Conservation (phyloP, 371 early-diverging fungal genomes). For the Apophysomyces variabilis region DNA sequence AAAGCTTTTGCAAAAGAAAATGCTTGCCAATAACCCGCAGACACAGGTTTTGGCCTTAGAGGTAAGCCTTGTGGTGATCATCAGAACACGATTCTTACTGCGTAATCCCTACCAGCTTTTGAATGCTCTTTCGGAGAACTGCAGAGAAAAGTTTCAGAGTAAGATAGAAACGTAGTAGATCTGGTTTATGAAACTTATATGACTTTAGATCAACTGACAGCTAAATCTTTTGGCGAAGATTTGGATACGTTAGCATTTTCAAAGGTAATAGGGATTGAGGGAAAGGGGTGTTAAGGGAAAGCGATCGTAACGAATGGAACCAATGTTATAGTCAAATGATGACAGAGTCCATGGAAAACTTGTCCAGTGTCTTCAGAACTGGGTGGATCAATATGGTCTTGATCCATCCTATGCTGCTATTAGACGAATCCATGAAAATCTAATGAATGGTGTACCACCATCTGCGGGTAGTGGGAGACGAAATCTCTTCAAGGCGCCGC, state of each 20-base stretch:
- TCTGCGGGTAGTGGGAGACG: conserved; percentile 11
- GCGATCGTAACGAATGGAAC: conserved; percentile 1
- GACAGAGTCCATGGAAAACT: conserved; percentile 44
- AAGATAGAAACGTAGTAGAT: background rate
- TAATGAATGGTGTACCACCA: conserved; percentile 28
- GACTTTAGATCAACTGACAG: conserved; percentile 33
- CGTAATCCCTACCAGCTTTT: conserved; percentile 30
- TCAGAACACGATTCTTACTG: background rate
- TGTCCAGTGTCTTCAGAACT: conserved; percentile 42
- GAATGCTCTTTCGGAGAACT: conserved; percentile 50
- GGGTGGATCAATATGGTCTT: conserved; percentile 33
- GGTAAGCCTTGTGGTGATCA: conserved; percentile 20
- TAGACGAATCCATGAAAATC: conserved; percentile 33
- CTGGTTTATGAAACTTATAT: conserved; percentile 6
- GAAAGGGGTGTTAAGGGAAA: conserved; percentile 5
- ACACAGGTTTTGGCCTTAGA: conserved; percentile 45
- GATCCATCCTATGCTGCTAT: conserved; percentile 40
- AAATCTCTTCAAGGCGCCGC: conserved; percentile 10
- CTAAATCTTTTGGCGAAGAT: conserved; percentile 51
- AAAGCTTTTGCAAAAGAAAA: conserved; percentile 54
- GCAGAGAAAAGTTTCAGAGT: conserved; percentile 35
- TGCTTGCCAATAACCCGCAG: conserved; percentile 36
- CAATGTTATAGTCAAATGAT: conserved; percentile 27
- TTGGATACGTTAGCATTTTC: conserved; percentile 34
- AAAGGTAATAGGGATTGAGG: conserved; percentile 29